These are phyloP conservation scores for Crithidia acanthocephali DNA, from an alignment of 208 protist genomes.

Conservation along the genomic window DNA sequence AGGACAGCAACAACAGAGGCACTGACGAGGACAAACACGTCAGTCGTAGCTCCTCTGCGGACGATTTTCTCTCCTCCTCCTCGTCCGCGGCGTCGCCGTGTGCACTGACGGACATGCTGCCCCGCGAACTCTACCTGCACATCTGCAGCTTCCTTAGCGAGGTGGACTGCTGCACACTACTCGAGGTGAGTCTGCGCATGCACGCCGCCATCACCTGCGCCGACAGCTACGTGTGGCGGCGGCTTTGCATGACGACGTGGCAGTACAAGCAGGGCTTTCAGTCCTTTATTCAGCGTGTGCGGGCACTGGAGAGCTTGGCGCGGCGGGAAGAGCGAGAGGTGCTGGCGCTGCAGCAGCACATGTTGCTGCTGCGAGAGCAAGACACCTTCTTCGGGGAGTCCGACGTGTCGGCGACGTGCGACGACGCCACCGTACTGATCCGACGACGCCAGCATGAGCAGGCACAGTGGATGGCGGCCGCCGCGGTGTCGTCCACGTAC, in stretches of 20 bases:
- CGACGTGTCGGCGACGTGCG: constrained; percentile 46
- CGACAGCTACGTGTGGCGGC: constrained; percentile 66
- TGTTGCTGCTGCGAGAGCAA: constrained; percentile 44
- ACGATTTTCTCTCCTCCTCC: constrained; percentile 8
- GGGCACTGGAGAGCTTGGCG: constrained; percentile 28
- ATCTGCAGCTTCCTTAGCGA: constrained; percentile 59
- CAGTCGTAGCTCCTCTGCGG: constrained; percentile 1
- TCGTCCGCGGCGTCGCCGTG: constrained; percentile 14
- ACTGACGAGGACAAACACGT: background rate
- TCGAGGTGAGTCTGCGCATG: constrained; percentile 62
- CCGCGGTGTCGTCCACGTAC: background rate
- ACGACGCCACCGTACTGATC: constrained; percentile 34
- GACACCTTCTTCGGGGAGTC: constrained; percentile 34
- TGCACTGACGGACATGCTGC: constrained; percentile 35
- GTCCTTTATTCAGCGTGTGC: constrained; percentile 40
- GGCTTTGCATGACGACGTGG: constrained; percentile 65
- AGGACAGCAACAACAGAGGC: background rate
- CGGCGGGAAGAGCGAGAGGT: constrained; percentile 51
- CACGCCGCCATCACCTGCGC: constrained; percentile 59
- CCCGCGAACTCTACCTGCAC: constrained; percentile 59
- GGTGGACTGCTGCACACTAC: constrained; percentile 56
- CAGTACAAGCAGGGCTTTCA: constrained; percentile 61
- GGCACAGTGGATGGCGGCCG: constrained; percentile 37
- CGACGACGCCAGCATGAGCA: constrained; percentile 36
- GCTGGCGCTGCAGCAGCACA: constrained; percentile 63